These are phyloP conservation scores for Lasiosphaeria ovina DNA, from an alignment of 495 filamentous ascomycete genomes.

Conservation along the genomic window DNA sequence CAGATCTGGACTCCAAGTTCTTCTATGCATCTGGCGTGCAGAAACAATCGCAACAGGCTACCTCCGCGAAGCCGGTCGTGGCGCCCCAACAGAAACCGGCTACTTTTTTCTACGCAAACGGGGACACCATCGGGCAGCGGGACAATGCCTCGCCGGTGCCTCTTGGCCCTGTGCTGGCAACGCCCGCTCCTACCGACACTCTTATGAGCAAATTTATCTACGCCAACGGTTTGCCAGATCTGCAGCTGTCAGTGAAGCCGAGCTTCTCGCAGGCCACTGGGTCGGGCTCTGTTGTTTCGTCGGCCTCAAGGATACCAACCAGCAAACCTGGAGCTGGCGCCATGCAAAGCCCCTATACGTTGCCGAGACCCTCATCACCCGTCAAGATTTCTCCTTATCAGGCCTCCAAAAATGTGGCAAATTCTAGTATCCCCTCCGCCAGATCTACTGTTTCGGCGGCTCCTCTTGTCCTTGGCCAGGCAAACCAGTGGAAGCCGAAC, in stretches of 20 bases:
- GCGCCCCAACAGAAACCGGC: conserved; percentile 37
- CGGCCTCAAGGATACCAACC: conserved; percentile 36
- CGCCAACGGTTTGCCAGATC: conserved; percentile 57
- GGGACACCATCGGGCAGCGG: conserved; percentile 32
- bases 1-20: conserved; percentile 57
- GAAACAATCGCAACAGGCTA: conserved; percentile 43
- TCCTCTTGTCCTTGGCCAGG: conserved; percentile 2
- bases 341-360: conserved; percentile 21
- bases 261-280: conserved; percentile 27
- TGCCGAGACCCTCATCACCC: conserved; percentile 44
- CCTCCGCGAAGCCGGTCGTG: conserved; percentile 17
- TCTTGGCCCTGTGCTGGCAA: conserved; percentile 35
- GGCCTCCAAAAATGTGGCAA: conserved; percentile 20
- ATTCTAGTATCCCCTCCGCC: conserved; percentile 15
- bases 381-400: conserved; percentile 37
- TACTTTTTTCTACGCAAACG: conserved; percentile 59
- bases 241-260: conserved; percentile 25
- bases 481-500: conserved; percentile 10
- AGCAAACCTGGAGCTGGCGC: conserved; percentile 25
- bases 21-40: conserved; percentile 71
- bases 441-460: conserved; percentile 18
- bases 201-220: conserved; percentile 70
- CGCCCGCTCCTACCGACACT: conserved; percentile 31
- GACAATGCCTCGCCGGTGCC: conserved; percentile 24
- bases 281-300: conserved; percentile 44